A percentile compares a stretch with the other conserved stretches of the same genome.
phyloP scores from a whole-genome alignment of 306 rosid genomes.

The Sechiopsis laciniata region DNA sequence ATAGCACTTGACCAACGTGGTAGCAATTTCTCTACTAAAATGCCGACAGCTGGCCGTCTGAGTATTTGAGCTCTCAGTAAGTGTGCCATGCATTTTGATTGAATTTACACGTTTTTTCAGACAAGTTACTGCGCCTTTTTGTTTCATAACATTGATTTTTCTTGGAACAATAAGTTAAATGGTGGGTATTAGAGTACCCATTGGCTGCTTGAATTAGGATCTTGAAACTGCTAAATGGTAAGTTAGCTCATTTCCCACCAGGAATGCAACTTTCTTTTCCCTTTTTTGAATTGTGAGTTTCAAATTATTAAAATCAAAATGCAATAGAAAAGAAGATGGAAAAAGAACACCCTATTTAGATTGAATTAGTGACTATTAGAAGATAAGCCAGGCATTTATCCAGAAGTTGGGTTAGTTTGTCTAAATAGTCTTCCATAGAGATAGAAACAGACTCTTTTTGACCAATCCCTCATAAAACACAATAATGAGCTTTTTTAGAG shows the following conservation, averaged over 20 bases:
- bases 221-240: background rate
- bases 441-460: constrained; percentile 3
- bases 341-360: background rate
- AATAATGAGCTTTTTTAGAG: background rate
- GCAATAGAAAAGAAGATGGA: background rate
- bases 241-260: background rate
- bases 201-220: constrained; percentile 11
- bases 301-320: constrained; percentile 13
- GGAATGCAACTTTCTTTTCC: background rate
- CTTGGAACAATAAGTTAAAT: background rate
- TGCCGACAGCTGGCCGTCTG: constrained; percentile 8
- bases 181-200: constrained; percentile 7
- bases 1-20: constrained; percentile 17
- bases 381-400: background rate
- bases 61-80: constrained; percentile 11
- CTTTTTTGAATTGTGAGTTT: background rate
- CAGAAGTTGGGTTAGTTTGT: background rate
- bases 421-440: constrained; percentile 6
- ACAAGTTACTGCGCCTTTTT: constrained; percentile 8
- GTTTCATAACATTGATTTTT: constrained; percentile 11
- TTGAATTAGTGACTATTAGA: background rate
- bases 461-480: constrained; percentile 1
- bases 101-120: background rate
- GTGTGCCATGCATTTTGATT: constrained; percentile 7
- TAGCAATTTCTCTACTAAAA: constrained; percentile 15